A percentile compares a stretch with the other conserved stretches of the same genome.
Conservation (phyloP, 2,329 filamentous ascomycete species). For the Clonostachys byssicola region DNA sequence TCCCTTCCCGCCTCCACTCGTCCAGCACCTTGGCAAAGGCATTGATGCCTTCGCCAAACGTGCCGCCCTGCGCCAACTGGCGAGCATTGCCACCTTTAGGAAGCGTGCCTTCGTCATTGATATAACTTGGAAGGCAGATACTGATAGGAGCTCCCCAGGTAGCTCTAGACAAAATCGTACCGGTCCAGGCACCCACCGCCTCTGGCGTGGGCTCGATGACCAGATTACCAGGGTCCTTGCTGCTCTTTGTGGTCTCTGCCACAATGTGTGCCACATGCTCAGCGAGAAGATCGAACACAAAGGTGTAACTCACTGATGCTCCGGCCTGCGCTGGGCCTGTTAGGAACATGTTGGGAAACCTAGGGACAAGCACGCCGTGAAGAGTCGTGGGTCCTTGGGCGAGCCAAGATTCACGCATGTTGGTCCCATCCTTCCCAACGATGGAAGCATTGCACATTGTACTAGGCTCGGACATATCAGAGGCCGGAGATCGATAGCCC, state of each 20-base stretch:
- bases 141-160: constrained; percentile 29
- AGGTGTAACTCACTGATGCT: constrained; percentile 29
- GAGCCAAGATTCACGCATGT: constrained; percentile 39
- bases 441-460: constrained; percentile 15
- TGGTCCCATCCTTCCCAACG: constrained; percentile 34
- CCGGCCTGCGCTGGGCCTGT: constrained; percentile 34
- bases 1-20: too few relatives aligned
- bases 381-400: constrained; percentile 38
- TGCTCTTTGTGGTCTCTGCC: constrained; percentile 10
- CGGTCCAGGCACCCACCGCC: constrained; percentile 42
- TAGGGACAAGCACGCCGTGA: constrained; percentile 41
- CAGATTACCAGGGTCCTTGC: constrained; percentile 6
- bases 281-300: constrained; percentile 24
- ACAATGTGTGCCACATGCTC: constrained; percentile 36
- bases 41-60: too few relatives aligned
- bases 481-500: constrained; percentile 24
- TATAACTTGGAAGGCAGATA: constrained; percentile 51
- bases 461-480: constrained; percentile 14
- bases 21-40: too few relatives aligned
- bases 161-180: constrained; percentile 29
- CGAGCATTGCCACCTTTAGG: constrained; percentile 15
- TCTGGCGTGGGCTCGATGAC: constrained; percentile 36
- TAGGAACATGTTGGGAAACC: constrained; percentile 54
- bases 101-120: constrained; percentile 39
- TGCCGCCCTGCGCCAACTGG: too few relatives aligned